phyloP scores from a whole-genome alignment of 2,329 filamentous ascomycete species.

The Phialophora chinensis region DNA sequence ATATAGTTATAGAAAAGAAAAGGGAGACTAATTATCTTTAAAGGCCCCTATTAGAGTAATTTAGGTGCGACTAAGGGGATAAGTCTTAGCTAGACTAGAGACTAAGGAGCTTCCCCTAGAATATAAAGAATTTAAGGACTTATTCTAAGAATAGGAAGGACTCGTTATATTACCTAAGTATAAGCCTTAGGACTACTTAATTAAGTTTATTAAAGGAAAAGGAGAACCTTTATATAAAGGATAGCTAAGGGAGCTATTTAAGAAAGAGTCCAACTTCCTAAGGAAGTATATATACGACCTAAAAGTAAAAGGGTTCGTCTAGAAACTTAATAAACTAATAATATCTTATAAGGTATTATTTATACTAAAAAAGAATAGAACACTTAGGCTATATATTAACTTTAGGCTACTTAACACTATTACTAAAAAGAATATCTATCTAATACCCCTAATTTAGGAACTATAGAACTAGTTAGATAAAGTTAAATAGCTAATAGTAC shows the following conservation, averaged over 20 bases:
- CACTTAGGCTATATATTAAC: not conserved
- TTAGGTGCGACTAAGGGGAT: not conserved
- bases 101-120: not conserved
- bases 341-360: not conserved
- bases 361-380: not conserved
- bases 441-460: not conserved
- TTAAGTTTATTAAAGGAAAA: not conserved
- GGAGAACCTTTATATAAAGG: too few species aligned
- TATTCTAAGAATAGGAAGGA: not conserved
- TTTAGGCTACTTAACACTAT: not conserved
- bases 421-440: constrained; percentile 3
- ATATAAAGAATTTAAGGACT: not conserved
- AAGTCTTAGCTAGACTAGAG: not conserved
- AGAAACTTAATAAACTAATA: not conserved
- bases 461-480: not conserved
- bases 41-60: not conserved
- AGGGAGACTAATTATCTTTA: not conserved
- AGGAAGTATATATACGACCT: too few species aligned
- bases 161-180: not conserved
- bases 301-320: too few species aligned
- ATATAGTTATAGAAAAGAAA: not conserved
- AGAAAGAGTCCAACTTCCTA: too few species aligned
- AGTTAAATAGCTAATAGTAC: not conserved
- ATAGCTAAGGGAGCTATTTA: too few species aligned
- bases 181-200: not conserved